phyloP scores from a whole-genome alignment of 2,329 filamentous ascomycete species.

The Amylocarpus encephaloides region DNA sequence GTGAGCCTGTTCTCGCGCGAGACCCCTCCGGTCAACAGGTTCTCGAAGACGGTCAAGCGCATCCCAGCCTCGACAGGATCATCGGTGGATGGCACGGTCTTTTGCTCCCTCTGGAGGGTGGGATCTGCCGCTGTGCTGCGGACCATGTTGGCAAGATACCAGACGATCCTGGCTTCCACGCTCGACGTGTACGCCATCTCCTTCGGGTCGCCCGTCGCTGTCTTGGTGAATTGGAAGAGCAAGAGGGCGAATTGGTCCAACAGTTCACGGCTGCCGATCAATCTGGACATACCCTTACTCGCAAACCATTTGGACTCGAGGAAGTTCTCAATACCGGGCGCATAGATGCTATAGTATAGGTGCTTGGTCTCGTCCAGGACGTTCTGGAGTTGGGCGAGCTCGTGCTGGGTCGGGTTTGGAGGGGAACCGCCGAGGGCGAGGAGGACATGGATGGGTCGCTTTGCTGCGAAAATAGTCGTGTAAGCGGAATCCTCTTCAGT shows the following conservation, averaged over 20 bases:
- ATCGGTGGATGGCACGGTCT: constrained; percentile 45
- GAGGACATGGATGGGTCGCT: constrained; percentile 69
- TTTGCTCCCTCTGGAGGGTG: constrained; percentile 29
- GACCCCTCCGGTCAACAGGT: constrained; percentile 66
- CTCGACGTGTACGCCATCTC: constrained; percentile 48
- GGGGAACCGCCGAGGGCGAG: constrained; percentile 55
- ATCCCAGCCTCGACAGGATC: constrained; percentile 59
- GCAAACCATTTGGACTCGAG: constrained; percentile 82
- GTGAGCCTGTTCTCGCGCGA: constrained; percentile 53
- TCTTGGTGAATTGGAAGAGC: constrained; percentile 46
- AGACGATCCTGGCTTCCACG: constrained; percentile 53
- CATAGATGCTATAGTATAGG: constrained; percentile 71
- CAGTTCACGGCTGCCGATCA: constrained; percentile 51
- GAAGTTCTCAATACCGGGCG: constrained; percentile 64
- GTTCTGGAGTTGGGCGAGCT: constrained; percentile 38
- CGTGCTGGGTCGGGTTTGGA: constrained; percentile 47
- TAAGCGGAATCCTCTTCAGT: constrained; percentile 38
- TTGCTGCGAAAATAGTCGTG: constrained; percentile 40
- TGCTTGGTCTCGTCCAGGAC: constrained; percentile 60
- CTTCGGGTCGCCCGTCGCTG: constrained; percentile 43
- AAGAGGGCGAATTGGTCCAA: constrained; percentile 63
- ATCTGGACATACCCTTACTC: constrained; percentile 34
- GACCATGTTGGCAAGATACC: constrained; percentile 48
- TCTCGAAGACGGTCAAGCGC: constrained; percentile 69
- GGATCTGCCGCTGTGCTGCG: constrained; percentile 27